Conservation (phyloP, 208 protist species). For the Crithidia thermophila region DNA sequence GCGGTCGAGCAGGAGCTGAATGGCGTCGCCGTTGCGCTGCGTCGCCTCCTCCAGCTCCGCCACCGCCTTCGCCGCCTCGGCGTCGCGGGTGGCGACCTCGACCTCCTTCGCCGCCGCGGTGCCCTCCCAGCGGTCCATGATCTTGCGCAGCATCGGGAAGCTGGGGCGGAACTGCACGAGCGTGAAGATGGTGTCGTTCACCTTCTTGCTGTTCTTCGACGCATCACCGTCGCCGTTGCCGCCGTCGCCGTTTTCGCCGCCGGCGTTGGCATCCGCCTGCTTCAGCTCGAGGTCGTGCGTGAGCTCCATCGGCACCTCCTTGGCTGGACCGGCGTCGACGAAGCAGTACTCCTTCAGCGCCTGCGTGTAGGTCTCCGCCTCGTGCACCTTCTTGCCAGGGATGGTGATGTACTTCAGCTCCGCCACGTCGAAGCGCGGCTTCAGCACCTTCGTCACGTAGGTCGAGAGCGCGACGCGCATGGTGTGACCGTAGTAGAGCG, state of each 20-base stretch:
- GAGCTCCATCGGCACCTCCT: conserved; percentile 33
- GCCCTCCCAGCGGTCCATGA: not conserved
- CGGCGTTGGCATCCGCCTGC: conserved; percentile 15
- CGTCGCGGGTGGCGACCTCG: not conserved
- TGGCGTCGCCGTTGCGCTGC: conserved; percentile 17
- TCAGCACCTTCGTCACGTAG: conserved; percentile 31
- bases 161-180: conserved; percentile 24
- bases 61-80: conserved; percentile 5
- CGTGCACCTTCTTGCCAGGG: conserved; percentile 48
- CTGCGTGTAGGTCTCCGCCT: conserved; percentile 48
- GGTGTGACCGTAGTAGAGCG: conserved; percentile 34
- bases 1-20: conserved; percentile 21
- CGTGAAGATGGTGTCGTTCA: conserved; percentile 13
- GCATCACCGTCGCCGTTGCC: not conserved
- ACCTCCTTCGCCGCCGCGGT: no score
- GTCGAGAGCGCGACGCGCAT: conserved; percentile 58
- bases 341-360: conserved; percentile 37
- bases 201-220: not conserved
- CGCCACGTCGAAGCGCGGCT: conserved; percentile 29
- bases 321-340: conserved; percentile 38
- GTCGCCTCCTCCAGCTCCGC: conserved; percentile 17
- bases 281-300: conserved; percentile 27
- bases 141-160: conserved; percentile 13
- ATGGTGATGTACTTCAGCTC: conserved; percentile 56
- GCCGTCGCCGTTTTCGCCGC: not conserved